Percentiles rank a stretch among this genome's conserved stretches.
These are phyloP conservation scores for Curvularia verruculosa DNA, from an alignment of 2,329 filamentous ascomycete genomes.

Conservation along the genomic window DNA sequence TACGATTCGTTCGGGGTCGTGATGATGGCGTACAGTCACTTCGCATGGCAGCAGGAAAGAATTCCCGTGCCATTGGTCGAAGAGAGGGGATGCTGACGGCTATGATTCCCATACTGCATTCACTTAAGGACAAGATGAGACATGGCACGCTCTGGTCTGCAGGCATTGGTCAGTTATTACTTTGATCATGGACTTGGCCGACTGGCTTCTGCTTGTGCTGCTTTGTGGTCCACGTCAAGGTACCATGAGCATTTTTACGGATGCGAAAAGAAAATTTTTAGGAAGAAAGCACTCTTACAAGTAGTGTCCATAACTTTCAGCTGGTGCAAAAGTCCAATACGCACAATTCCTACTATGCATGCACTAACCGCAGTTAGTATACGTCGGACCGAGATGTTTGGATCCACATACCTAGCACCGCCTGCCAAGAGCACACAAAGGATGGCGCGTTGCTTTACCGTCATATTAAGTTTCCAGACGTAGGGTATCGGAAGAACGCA, in stretches of 20 bases:
- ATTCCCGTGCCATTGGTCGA: conserved; percentile 26
- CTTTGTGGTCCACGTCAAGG: not conserved
- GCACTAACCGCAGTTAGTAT: conserved; percentile 22
- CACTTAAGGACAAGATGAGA: conserved; percentile 36
- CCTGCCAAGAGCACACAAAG: conserved; percentile 36
- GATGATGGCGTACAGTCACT: conserved; percentile 2
- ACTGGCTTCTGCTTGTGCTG: not conserved
- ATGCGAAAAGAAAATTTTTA: not conserved
- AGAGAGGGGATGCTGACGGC: conserved; percentile 38
- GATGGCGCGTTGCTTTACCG: conserved; percentile 34
- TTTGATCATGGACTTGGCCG: not conserved
- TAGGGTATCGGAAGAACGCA: conserved; percentile 34
- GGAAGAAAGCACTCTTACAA: conserved; percentile 23
- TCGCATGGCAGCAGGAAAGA: conserved; percentile 26
- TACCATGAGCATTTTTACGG: not conserved
- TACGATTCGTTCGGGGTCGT: conserved; percentile 1
- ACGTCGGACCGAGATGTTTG: not conserved
- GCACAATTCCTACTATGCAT: conserved; percentile 31
- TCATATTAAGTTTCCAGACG: conserved; percentile 36
- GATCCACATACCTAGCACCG: conserved; percentile 31
- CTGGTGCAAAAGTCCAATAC: conserved; percentile 28
- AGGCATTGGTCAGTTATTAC: not conserved
- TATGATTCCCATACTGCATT: conserved; percentile 39
- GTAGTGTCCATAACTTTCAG: conserved; percentile 30
- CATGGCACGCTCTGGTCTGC: conserved; percentile 29